phyloP scores from a whole-genome alignment of 2,329 filamentous ascomycete species.

The Laburnicola sp. region DNA sequence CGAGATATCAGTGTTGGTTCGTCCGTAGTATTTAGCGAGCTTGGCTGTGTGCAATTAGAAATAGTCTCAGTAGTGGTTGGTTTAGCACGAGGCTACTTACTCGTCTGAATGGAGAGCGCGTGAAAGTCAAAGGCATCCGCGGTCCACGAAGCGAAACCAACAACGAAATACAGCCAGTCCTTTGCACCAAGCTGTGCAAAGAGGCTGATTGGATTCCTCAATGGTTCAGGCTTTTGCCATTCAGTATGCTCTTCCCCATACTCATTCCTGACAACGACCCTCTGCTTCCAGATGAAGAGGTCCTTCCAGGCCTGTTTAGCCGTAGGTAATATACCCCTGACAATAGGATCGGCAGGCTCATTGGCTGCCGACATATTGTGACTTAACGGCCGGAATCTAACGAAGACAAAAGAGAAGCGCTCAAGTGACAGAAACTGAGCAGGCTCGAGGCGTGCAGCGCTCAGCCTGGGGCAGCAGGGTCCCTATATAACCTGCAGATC shows the following conservation, averaged over 20 bases:
- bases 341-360: conserved; percentile 67
- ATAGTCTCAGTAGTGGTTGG: background rate
- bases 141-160: conserved; percentile 75
- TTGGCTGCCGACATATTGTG: conserved; percentile 36
- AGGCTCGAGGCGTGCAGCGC: conserved; percentile 7
- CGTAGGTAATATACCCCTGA: conserved; percentile 65
- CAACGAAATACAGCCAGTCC: conserved; percentile 75
- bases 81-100: conserved; percentile 42
- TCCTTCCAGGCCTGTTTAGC: conserved; percentile 66
- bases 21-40: conserved; percentile 62
- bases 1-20: conserved; percentile 69
- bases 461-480: conserved; percentile 3
- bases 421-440: conserved; percentile 1
- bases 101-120: conserved; percentile 75
- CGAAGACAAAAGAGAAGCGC: conserved; percentile 9
- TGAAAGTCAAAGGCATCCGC: conserved; percentile 86
- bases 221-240: conserved; percentile 67
- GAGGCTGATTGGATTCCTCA: conserved; percentile 72
- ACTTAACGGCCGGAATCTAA: background rate
- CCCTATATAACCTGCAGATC: conserved; percentile 9
- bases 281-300: conserved; percentile 74
- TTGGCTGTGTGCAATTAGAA: conserved; percentile 35
- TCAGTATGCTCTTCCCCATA: conserved; percentile 67
- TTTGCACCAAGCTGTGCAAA: conserved; percentile 64
- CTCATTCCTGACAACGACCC: conserved; percentile 67